Evolutionary conservation across 176 grass and related monocot genomes (phyloP).

Genomic region (Olyra latifolia): DNA sequence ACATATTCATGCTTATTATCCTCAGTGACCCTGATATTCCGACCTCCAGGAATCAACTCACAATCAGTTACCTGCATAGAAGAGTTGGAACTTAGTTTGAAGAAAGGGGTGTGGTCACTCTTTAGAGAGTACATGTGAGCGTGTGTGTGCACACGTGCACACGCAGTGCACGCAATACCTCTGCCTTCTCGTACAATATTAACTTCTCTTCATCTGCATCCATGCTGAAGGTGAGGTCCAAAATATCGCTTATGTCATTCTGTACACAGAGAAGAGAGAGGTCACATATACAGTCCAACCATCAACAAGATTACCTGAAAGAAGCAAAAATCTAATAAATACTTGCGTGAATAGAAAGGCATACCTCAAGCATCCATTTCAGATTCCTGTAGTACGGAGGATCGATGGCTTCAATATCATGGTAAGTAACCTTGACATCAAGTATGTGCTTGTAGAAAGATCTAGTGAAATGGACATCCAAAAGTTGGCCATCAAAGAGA

Average conservation of each 20-base stretch:
- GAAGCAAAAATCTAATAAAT: neutral
- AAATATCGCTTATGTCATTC: slow-evolving; percentile 95
- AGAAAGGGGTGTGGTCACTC: neutral
- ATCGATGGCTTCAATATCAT: slow-evolving; percentile 99
- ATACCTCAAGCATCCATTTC: slow-evolving; percentile 99
- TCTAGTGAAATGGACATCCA: slow-evolving; percentile 98
- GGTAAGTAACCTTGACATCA: slow-evolving; percentile 95
- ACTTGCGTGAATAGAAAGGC: neutral
- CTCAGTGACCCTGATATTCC: slow-evolving; percentile 88
- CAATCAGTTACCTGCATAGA: slow-evolving; percentile 88
- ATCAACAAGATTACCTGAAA: neutral
- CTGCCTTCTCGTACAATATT: slow-evolving; percentile 89
- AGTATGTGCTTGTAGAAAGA: slow-evolving; percentile 99
- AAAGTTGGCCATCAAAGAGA: slow-evolving; percentile 89
- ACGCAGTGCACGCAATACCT: slow-evolving; percentile 52
- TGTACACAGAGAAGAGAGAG: slow-evolving; percentile 41
- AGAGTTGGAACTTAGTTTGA: slow-evolving; percentile 11
- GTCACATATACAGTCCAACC: slow-evolving; percentile 9
- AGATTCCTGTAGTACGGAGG: slow-evolving; percentile 94
- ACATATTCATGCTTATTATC: slow-evolving; percentile 99
- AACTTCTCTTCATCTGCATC: slow-evolving; percentile 98
- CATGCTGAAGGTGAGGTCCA: slow-evolving; percentile 96
- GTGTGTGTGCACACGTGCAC: too few species aligned
- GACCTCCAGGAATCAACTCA: slow-evolving; percentile 95
- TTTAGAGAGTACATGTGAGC: too few species aligned